Evolutionary conservation across 139 green algal species (phyloP).

Genomic region (Dunaliella primolecta): DNA sequence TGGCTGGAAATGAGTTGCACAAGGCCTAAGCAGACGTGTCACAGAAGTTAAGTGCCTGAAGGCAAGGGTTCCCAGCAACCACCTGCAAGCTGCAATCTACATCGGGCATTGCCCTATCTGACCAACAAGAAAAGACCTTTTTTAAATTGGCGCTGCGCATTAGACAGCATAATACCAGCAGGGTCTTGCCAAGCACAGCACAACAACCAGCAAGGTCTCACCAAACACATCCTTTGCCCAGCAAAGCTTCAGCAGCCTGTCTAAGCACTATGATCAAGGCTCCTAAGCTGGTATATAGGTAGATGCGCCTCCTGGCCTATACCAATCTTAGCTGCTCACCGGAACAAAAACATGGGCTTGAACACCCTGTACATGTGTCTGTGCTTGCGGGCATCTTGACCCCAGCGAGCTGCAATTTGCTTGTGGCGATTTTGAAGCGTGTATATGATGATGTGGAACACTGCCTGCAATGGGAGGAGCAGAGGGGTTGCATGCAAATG

Average conservation of each 20-base stretch:
- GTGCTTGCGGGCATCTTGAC: conserved; percentile 18
- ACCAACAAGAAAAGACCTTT: too few species aligned
- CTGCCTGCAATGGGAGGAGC: too few species aligned
- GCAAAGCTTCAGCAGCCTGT: not conserved
- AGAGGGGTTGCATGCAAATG: too few species aligned
- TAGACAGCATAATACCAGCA: too few species aligned
- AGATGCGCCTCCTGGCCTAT: not conserved
- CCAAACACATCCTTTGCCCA: not conserved
- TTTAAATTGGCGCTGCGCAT: too few species aligned
- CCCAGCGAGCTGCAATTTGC: conserved; percentile 23
- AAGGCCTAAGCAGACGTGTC: too few species aligned
- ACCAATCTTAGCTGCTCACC: conserved; percentile 7
- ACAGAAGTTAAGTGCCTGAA: too few species aligned
- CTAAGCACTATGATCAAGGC: not conserved
- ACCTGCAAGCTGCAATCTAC: too few species aligned
- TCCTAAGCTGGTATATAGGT: not conserved
- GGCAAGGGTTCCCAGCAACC: too few species aligned
- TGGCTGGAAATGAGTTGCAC: too few species aligned
- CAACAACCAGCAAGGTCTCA: not conserved
- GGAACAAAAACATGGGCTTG: conserved; percentile 30
- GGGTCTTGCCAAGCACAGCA: not conserved
- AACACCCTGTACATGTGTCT: conserved; percentile 36
- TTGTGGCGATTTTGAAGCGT: conserved; percentile 8
- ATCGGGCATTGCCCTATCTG: too few species aligned
- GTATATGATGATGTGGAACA: conserved; percentile 14